These are phyloP conservation scores for Paramecium caudatum DNA, from an alignment of 73 alveolate species.

Conservation along the genomic window DNA sequence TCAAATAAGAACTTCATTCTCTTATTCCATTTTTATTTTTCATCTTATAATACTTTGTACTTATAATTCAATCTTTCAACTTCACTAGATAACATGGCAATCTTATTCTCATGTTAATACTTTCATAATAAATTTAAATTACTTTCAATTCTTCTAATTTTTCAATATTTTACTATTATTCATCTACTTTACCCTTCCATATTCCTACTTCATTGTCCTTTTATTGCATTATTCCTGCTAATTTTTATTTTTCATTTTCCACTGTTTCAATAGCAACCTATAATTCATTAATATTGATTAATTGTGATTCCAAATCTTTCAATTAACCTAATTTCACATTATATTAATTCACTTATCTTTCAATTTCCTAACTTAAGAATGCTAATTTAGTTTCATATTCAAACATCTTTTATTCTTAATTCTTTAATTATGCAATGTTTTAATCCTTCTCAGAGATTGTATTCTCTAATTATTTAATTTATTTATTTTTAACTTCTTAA, in stretches of 20 bases:
- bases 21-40: slow-evolving; percentile 28
- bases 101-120: slow-evolving; percentile 26
- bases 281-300: slow-evolving; percentile 1
- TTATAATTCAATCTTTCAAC: slow-evolving; percentile 47
- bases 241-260: slow-evolving; percentile 17
- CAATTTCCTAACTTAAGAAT: slow-evolving; percentile 50
- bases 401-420: slow-evolving; percentile 47
- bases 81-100: slow-evolving; percentile 61
- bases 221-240: background rate
- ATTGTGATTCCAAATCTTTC: background rate
- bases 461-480: slow-evolving; percentile 47
- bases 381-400: slow-evolving; percentile 68
- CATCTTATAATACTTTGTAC: slow-evolving; percentile 45
- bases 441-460: background rate
- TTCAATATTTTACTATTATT: background rate
- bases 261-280: background rate
- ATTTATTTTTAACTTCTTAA: slow-evolving; percentile 14
- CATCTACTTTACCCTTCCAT: slow-evolving; percentile 33
- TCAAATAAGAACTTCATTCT: slow-evolving; percentile 25
- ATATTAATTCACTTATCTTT: slow-evolving; percentile 60
- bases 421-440: slow-evolving; percentile 19
- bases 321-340: slow-evolving; percentile 25
- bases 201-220: slow-evolving; percentile 21
- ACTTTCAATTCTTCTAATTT: slow-evolving; percentile 17
- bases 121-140: background rate